phyloP scores from a whole-genome alignment of 164 flowering plant genomes.

The Tinospora cordifolia region DNA sequence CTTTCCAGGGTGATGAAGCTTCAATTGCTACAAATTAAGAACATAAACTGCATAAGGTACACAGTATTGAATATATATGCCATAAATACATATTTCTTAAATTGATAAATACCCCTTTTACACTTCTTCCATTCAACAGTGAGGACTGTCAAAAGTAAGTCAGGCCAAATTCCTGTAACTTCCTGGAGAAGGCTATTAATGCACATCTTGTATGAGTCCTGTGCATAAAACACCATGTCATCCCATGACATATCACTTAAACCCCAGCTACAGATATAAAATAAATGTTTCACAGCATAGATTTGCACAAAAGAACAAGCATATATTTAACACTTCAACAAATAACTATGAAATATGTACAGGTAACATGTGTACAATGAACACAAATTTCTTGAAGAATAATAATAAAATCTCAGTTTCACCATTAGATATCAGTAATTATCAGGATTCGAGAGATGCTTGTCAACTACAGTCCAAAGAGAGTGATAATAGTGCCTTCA shows the following conservation, averaged over 20 bases:
- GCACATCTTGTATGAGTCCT: slow-evolving; percentile 60
- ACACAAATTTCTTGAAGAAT: no score
- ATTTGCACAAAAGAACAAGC: background rate
- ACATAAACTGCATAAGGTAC: slow-evolving; percentile 2
- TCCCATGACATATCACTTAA: slow-evolving; percentile 7
- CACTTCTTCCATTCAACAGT: slow-evolving; percentile 91
- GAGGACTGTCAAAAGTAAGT: slow-evolving; percentile 51
- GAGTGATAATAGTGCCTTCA: no score
- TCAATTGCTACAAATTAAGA: slow-evolving; percentile 63
- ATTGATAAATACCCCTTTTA: slow-evolving; percentile 67
- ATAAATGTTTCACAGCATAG: background rate
- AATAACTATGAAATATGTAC: background rate
- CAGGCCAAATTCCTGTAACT: slow-evolving; percentile 71
- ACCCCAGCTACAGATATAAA: background rate
- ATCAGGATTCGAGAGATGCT: no score
- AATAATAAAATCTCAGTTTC: no score
- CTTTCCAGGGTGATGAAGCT: slow-evolving; percentile 78
- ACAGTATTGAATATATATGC: background rate
- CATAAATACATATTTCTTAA: slow-evolving; percentile 1
- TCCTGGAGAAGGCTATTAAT: slow-evolving; percentile 41
- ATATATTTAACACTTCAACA: background rate
- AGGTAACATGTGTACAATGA: no score
- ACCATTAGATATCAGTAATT: no score
- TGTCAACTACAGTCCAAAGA: no score
- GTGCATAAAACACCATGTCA: slow-evolving; percentile 16